Evolutionary conservation across 2,329 filamentous ascomycete genomes (phyloP).

Genomic region (Aspergillus spinulosporus): DNA sequence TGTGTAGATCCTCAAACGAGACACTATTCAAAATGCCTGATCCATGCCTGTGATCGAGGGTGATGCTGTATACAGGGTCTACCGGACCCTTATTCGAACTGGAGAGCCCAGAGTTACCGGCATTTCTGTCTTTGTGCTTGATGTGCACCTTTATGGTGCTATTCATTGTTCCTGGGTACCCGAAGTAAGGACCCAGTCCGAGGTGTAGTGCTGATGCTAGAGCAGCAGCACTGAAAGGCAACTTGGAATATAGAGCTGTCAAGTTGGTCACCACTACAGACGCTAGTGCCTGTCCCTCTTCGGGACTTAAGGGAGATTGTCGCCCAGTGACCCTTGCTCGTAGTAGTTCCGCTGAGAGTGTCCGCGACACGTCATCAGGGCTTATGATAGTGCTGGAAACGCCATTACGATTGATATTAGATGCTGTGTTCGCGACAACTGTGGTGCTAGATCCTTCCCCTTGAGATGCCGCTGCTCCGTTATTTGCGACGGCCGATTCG

Average conservation of each 20-base stretch:
- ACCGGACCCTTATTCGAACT: conserved; percentile 14
- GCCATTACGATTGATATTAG: conserved; percentile 12
- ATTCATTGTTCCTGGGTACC: conserved; percentile 25
- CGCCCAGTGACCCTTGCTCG: conserved; percentile 33
- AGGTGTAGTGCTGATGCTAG: conserved; percentile 38
- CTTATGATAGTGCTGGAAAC: conserved; percentile 21
- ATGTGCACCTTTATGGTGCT: conserved; percentile 31
- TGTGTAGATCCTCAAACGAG: conserved; percentile 23
- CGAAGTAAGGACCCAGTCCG: conserved; percentile 39
- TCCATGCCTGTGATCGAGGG: conserved; percentile 29
- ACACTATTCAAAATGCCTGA: conserved; percentile 29
- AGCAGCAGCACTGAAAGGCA: conserved; percentile 26
- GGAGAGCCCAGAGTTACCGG: conserved; percentile 3
- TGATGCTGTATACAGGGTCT: conserved; percentile 26
- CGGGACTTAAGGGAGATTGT: conserved; percentile 26
- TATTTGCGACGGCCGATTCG: conserved; percentile 21
- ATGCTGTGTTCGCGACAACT: conserved; percentile 8
- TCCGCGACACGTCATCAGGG: conserved; percentile 34
- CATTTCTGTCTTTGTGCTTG: conserved; percentile 12
- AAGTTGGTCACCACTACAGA: conserved; percentile 35
- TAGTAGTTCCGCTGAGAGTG: conserved; percentile 34
- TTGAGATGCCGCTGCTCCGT: conserved; percentile 16
- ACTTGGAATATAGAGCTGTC: conserved; percentile 30
- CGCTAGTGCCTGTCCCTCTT: conserved; percentile 37
- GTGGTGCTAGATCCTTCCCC: conserved; percentile 7